A percentile compares a stretch with the other conserved stretches of the same genome.
Conservation (phyloP, 1,284 basidiomycete genomes). For the Macrocystidia cucumis region DNA sequence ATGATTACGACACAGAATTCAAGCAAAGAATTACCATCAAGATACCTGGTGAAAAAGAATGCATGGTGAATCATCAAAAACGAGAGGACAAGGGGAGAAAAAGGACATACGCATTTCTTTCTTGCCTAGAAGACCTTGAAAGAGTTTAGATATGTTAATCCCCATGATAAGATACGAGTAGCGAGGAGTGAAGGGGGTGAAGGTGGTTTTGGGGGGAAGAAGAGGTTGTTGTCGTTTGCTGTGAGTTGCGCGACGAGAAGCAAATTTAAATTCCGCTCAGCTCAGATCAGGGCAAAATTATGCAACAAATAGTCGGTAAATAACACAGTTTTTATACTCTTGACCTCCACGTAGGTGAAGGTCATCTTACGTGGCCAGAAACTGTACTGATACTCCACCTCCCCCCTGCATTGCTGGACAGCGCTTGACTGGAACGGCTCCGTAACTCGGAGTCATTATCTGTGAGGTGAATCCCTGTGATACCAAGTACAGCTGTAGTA, state of each 20-base stretch:
- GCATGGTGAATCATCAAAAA: slow-evolving; percentile 37
- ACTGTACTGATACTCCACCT: no score
- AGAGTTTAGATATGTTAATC: slow-evolving; percentile 77
- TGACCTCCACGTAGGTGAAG: no score
- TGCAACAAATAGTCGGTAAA: no score
- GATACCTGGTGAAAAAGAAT: slow-evolving; percentile 46
- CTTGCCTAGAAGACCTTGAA: slow-evolving; percentile 92
- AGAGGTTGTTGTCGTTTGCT: slow-evolving; percentile 25
- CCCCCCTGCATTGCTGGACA: no score
- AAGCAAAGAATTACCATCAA: slow-evolving; percentile 52
- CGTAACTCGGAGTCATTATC: no score
- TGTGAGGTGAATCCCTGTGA: no score
- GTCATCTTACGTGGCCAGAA: no score
- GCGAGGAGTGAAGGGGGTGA: slow-evolving; percentile 23
- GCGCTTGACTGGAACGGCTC: no score
- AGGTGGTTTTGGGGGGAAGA: slow-evolving; percentile 27
- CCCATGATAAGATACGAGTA: slow-evolving; percentile 57
- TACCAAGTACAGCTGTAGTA: no score
- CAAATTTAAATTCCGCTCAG: slow-evolving; percentile 32
- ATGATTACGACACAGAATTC: slow-evolving; percentile 12
- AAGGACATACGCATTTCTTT: slow-evolving; percentile 99
- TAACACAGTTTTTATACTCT: no score
- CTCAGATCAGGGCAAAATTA: no score
- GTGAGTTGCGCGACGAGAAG: no score
- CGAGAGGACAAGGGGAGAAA: slow-evolving; percentile 17